phyloP scores from a whole-genome alignment of 768 basidiomycete genomes.

The Rhizopogon vesiculosus region DNA sequence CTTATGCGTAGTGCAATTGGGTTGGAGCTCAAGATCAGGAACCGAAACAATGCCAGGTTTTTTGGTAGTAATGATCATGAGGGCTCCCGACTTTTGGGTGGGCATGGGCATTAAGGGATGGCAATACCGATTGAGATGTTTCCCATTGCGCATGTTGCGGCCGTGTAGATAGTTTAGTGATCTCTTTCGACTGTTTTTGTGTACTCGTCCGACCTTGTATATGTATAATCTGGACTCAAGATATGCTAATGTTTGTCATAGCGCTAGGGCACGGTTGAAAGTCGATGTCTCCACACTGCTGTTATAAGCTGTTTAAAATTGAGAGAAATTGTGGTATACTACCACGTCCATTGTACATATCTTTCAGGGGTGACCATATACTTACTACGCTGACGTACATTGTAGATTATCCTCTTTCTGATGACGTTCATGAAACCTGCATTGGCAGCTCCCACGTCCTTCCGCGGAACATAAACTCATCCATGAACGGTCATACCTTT shows the following conservation, averaged over 20 bases:
- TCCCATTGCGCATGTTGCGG: background rate
- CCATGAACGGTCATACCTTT: too few species aligned
- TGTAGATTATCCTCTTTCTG: too few species aligned
- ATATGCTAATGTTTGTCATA: background rate
- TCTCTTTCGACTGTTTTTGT: background rate
- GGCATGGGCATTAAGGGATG: constrained; percentile 14
- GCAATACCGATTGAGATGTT: background rate
- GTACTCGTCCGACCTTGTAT: background rate
- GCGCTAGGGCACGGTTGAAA: too few species aligned
- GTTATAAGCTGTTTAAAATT: too few species aligned
- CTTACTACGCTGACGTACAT: too few species aligned
- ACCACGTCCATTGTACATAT: too few species aligned
- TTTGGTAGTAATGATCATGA: constrained; percentile 20
- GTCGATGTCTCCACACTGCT: too few species aligned
- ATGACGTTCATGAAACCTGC: too few species aligned
- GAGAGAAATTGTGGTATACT: too few species aligned
- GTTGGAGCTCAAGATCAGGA: constrained; percentile 29
- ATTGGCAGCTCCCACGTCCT: too few species aligned
- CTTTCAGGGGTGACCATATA: too few species aligned
- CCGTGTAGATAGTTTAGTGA: background rate
- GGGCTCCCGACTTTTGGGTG: constrained; percentile 28
- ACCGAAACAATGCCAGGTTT: constrained; percentile 20
- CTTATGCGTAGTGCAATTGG: constrained; percentile 53
- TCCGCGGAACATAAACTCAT: too few species aligned
- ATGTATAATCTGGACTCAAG: background rate